phyloP scores from a whole-genome alignment of 78 protist genomes.

The Polysphondylium violaceum region DNA sequence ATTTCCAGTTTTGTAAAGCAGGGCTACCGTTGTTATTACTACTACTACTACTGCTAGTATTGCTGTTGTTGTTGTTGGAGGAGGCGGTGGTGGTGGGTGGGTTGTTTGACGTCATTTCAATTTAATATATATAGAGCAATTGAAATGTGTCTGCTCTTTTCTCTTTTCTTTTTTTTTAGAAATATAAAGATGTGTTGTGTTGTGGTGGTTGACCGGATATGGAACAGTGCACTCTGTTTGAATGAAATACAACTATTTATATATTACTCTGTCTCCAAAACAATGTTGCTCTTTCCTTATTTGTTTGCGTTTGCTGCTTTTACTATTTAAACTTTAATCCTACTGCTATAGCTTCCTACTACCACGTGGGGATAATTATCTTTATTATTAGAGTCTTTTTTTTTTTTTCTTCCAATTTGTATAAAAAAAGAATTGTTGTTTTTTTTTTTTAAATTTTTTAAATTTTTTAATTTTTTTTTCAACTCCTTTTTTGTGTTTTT shows the following conservation, averaged over 20 bases:
- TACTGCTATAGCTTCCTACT: no score
- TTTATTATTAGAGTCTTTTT: no score
- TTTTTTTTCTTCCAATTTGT: not conserved
- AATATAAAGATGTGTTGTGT: not conserved
- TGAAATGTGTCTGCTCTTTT: no score
- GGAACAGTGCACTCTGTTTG: no score
- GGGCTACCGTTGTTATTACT: not conserved
- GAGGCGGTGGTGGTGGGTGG: not conserved
- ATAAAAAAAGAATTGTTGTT: not conserved
- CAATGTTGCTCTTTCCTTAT: no score
- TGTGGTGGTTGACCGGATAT: no score
- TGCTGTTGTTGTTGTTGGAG: not conserved
- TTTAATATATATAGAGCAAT: no score
- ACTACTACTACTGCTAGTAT: not conserved
- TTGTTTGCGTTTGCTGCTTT: no score
- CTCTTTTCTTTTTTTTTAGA: not conserved
- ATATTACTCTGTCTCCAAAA: no score
- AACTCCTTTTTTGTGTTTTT: not conserved
- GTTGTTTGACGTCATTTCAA: constrained; percentile 6
- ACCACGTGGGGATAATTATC: no score
- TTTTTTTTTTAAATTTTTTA: not conserved
- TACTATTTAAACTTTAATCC: no score
- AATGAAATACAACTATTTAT: no score
- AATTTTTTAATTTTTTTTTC: not conserved
- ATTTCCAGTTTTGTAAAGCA: constrained; percentile 24